A percentile compares a stretch with the other conserved stretches of the same genome.
phyloP scores from a whole-genome alignment of 176 grass and related monocot genomes.

The Thalia dealbata region DNA sequence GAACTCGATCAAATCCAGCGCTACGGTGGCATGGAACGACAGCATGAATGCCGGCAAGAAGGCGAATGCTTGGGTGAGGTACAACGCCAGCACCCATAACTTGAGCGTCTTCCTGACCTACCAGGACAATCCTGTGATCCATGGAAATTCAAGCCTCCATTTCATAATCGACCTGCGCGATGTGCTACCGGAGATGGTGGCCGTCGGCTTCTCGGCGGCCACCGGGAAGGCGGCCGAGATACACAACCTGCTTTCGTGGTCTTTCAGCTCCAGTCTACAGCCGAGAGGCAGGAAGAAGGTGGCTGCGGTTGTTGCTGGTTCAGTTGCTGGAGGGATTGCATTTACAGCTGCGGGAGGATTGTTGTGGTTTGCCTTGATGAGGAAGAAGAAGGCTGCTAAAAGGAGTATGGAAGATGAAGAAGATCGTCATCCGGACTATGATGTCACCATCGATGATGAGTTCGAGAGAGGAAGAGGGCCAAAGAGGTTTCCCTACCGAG shows the following conservation, averaged over 20 bases:
- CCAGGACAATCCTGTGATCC: not conserved
- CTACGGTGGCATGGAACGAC: not conserved
- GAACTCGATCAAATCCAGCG: not conserved
- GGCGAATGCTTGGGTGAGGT: conserved; percentile 16
- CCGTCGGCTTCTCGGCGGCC: conserved; percentile 48
- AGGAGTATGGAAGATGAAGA: conserved; percentile 19
- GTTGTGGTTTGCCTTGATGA: conserved; percentile 2
- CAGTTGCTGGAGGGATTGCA: conserved; percentile 1
- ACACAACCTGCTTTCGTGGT: conserved; percentile 54
- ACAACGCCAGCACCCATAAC: conserved; percentile 3
- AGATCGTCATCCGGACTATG: conserved; percentile 25
- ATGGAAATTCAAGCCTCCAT: conserved; percentile 7
- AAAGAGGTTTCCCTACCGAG: conserved; percentile 39
- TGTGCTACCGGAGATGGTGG: conserved; percentile 21
- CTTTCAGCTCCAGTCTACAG: conserved; percentile 43
- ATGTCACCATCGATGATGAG: conserved; percentile 14
- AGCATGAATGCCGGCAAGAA: conserved; percentile 2
- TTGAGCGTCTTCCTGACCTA: conserved; percentile 8
- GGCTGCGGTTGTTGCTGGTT: conserved; percentile 17
- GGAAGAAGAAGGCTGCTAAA: conserved; percentile 25
- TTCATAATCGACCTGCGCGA: conserved; percentile 24
- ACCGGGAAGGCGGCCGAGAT: conserved; percentile 21
- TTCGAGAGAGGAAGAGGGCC: conserved; percentile 55
- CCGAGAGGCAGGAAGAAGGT: not conserved
- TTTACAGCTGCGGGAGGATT: not conserved